Conservation (phyloP, 2,329 filamentous ascomycete genomes). For the Alternaria sp. region DNA sequence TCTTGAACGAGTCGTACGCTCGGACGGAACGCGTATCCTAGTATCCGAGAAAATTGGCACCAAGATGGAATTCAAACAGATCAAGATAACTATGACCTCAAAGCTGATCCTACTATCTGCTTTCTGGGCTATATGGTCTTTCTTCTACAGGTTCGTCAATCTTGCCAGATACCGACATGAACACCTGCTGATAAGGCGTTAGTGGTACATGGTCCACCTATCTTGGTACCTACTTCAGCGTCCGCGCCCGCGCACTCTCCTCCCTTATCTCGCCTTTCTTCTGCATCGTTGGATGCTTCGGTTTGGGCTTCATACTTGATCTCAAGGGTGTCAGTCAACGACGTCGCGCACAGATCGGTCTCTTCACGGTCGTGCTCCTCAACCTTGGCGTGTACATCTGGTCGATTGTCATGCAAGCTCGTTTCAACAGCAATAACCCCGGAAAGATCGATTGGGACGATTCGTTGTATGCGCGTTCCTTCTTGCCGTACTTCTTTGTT, state of each 20-base stretch:
- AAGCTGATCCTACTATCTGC: conserved; percentile 53
- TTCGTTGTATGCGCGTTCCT: conserved; percentile 53
- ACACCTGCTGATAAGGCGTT: conserved; percentile 2
- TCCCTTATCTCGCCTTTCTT: conserved; percentile 60
- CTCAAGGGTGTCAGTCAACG: conserved; percentile 70
- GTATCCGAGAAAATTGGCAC: conserved; percentile 54
- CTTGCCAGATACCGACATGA: neutral
- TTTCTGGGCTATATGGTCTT: conserved; percentile 59
- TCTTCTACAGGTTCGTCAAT: conserved; percentile 51
- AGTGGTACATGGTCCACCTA: conserved; percentile 60
- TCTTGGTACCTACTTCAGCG: conserved; percentile 56
- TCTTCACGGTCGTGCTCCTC: conserved; percentile 57
- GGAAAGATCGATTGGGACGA: conserved; percentile 60
- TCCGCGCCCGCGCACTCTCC: conserved; percentile 57
- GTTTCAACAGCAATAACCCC: conserved; percentile 52
- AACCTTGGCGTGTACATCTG: conserved; percentile 61
- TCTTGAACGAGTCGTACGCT: conserved; percentile 57
- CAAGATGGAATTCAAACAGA: conserved; percentile 53
- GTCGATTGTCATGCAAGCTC: conserved; percentile 59
- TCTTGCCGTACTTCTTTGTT: conserved; percentile 61
- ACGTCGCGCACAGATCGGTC: conserved; percentile 57
- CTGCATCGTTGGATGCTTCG: conserved; percentile 61
- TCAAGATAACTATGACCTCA: conserved; percentile 48
- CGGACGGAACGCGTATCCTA: conserved; percentile 56
- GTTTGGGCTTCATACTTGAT: conserved; percentile 66